Evolutionary conservation across 257 asterid species (phyloP).

Genomic region (Fraxinus cuspidata): DNA sequence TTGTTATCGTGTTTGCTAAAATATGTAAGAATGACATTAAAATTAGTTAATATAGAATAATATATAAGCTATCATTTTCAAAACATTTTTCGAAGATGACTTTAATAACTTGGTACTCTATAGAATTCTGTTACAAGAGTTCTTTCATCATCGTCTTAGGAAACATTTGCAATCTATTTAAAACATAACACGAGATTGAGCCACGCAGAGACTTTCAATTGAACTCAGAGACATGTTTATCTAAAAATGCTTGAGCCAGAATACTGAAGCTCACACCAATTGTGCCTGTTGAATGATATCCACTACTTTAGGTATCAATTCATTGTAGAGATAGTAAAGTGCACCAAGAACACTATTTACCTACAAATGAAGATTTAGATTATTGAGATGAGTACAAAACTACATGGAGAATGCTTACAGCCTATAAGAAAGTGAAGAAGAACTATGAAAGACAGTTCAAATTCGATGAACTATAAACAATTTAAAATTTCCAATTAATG

Average conservation of each 20-base stretch:
- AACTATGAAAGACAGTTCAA: neutral
- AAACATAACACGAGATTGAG: neutral
- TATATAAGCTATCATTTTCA: too few species aligned
- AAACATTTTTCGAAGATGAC: too few species aligned
- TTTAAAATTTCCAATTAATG: too few species aligned
- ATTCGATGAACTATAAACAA: neutral
- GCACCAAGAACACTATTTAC: constrained; percentile 76
- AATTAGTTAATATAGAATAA: too few species aligned
- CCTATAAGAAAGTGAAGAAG: neutral
- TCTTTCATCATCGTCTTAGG: too few species aligned
- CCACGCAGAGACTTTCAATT: constrained; percentile 16
- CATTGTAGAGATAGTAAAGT: constrained; percentile 68
- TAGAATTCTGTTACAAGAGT: too few species aligned
- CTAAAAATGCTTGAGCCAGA: constrained; percentile 79
- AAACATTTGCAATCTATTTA: neutral
- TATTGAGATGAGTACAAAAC: neutral
- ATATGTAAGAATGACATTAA: too few species aligned
- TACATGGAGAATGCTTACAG: too few species aligned
- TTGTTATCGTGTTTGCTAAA: too few species aligned
- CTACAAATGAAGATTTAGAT: constrained; percentile 36
- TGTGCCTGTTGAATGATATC: constrained; percentile 53
- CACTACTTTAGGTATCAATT: constrained; percentile 70
- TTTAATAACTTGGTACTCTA: too few species aligned
- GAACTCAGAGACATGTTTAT: constrained; percentile 42
- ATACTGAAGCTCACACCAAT: constrained; percentile 63